Evolutionary conservation across 805 yeast genomes (phyloP), one percentile per base, ranked within the genome.

Genomic region (Starmerella ratchasimensis): DNA sequence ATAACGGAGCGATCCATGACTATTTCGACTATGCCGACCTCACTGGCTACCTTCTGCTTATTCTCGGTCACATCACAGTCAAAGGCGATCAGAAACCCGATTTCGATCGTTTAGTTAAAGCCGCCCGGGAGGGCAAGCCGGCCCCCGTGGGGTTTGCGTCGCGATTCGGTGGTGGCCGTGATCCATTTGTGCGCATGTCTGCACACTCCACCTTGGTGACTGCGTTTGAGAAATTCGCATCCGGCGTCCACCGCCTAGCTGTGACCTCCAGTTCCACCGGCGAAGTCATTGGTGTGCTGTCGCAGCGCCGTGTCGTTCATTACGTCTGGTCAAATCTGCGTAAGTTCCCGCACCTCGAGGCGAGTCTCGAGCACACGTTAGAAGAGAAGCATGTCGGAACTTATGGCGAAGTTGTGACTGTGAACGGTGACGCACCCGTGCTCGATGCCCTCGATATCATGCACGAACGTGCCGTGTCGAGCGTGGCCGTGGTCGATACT

Each of bases 231-330:
- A 74, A 80, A 10, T 64, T 88, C 44, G 97, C 96, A n/a, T 72
- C 80, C 28, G 98, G 98, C 16, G 94, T 86, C 3, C 98, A 90
- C 61, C 69, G 98, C 54, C 73, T 88, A 16, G 94, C 96, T 9
- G 80, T 86, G 39, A 68, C 78, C 17, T 31, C 43, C 7, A 37
- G 42, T 21, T 65, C 73, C 53, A 56, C 56, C 17, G 58, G 61
- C 14, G 65, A 67, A 42, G 74, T 86, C 34, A 73, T 79, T 2
- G 97, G 97, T 41, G 73, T 88, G 10, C 64, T 90, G 32, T 82
- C 95, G 0, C 98, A 88, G 62, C 75, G 98, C 57, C 72, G 97
- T 51, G 64, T 83, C 49, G 71, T 88, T 38, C 73, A 72, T 50
- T 88, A 72, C 57, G 62, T 88, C 38, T 88, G 97, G 96, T 93